These are phyloP conservation scores for Penicillium bialowiezense DNA, from an alignment of 495 filamentous ascomycete genomes.

Conservation along the genomic window DNA sequence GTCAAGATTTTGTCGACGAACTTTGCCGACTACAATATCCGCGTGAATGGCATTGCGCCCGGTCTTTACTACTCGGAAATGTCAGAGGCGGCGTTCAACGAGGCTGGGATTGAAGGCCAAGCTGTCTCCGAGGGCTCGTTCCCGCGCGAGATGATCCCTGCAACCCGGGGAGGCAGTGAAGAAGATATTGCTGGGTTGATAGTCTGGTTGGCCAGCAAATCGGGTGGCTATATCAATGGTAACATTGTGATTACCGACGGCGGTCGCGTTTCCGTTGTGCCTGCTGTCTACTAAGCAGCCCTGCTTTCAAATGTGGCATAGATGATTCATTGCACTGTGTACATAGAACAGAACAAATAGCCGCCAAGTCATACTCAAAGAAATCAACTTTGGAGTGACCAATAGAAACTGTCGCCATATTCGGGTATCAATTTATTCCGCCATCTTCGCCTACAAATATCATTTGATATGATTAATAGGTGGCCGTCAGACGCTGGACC, in stretches of 20 bases:
- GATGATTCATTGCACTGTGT: no score
- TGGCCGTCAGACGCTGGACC: conserved; percentile 72
- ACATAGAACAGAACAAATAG: no score
- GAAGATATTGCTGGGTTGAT: conserved; percentile 65
- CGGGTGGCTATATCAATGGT: conserved; percentile 61
- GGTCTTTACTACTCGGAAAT: conserved; percentile 66
- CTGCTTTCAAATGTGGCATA: neutral
- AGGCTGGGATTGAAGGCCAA: conserved; percentile 13
- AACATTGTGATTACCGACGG: conserved; percentile 57
- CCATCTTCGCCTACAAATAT: no score
- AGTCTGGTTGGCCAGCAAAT: conserved; percentile 60
- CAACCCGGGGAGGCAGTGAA: conserved; percentile 49
- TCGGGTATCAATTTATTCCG: no score
- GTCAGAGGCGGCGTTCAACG: conserved; percentile 37
- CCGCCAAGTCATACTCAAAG: no score
- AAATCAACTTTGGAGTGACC: no score
- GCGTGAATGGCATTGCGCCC: conserved; percentile 64
- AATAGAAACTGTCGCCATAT: no score
- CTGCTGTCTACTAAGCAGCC: conserved; percentile 40
- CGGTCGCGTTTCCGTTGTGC: conserved; percentile 49
- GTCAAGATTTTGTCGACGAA: conserved; percentile 58
- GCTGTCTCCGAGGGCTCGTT: conserved; percentile 42
- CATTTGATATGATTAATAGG: conserved; percentile 43
- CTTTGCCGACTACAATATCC: conserved; percentile 57
- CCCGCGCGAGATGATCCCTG: conserved; percentile 46